These are phyloP conservation scores for Trichophaea hybrida DNA, from an alignment of 2,329 filamentous ascomycete genomes.

Conservation along the genomic window DNA sequence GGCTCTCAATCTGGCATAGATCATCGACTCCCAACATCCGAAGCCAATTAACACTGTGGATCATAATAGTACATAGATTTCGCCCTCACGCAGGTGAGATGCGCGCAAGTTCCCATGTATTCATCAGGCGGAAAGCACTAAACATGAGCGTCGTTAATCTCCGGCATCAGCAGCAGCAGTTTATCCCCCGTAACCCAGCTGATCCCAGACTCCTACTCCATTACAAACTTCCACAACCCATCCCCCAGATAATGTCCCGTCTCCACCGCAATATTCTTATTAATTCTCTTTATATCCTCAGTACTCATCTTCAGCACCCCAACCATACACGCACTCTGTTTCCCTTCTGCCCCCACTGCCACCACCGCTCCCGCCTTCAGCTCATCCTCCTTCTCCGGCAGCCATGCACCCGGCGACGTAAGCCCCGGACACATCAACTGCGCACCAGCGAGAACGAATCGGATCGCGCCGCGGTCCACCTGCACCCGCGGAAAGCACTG, in stretches of 20 bases:
- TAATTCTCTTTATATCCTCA: constrained; percentile 81
- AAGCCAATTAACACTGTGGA: too few relatives aligned
- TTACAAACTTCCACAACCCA: constrained; percentile 67
- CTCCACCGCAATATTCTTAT: constrained; percentile 88
- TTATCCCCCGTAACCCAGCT: too few relatives aligned
- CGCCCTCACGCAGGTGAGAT: too few relatives aligned
- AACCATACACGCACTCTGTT: constrained; percentile 78
- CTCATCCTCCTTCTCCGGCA: constrained; percentile 49
- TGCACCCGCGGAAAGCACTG: constrained; percentile 67
- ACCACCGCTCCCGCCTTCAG: constrained; percentile 70
- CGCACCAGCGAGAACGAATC: constrained; percentile 85
- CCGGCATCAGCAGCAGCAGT: too few relatives aligned
- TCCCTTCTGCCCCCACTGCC: constrained; percentile 82
- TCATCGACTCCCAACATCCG: too few relatives aligned
- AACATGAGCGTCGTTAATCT: too few relatives aligned
- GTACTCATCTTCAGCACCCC: constrained; percentile 73
- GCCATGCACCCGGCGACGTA: constrained; percentile 64
- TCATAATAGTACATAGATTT: too few relatives aligned
- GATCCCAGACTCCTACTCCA: constrained; percentile 33
- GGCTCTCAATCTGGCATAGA: too few relatives aligned
- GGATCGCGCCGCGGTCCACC: constrained; percentile 90
- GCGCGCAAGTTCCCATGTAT: too few relatives aligned
- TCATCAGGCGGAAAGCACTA: too few relatives aligned
- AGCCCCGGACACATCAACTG: constrained; percentile 92
- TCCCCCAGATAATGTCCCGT: constrained; percentile 88